Evolutionary conservation across 768 basidiomycete species (phyloP).

Genomic region (Auriscalpium vulgare): DNA sequence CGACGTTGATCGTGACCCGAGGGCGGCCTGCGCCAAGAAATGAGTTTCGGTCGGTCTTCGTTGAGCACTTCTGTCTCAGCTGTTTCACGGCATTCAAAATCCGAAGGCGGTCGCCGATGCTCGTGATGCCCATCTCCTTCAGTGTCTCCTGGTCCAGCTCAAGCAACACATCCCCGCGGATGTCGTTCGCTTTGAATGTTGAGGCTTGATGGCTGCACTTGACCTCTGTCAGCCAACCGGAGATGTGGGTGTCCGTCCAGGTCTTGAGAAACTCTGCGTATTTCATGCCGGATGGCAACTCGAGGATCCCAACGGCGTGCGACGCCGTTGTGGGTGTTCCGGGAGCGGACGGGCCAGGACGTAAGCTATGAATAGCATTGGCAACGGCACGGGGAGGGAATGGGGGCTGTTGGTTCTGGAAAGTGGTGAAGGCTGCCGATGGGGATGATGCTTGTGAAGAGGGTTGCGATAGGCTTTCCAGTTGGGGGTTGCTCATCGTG

Average conservation of each 20-base stretch:
- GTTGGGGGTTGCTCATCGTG: slow-evolving; percentile 19
- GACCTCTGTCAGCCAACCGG: slow-evolving; percentile 71
- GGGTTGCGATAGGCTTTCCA: slow-evolving; percentile 31
- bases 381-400: slow-evolving; percentile 32
- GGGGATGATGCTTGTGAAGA: slow-evolving; percentile 28
- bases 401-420: slow-evolving; percentile 24
- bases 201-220: slow-evolving; percentile 62
- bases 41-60: slow-evolving; percentile 7
- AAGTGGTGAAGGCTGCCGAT: slow-evolving; percentile 28
- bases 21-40: neutral
- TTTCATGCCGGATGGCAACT: slow-evolving; percentile 50
- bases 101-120: slow-evolving; percentile 87
- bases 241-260: slow-evolving; percentile 69
- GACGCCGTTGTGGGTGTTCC: slow-evolving; percentile 30
- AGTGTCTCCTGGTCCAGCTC: slow-evolving; percentile 84
- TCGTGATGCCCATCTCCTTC: slow-evolving; percentile 84
- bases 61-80: slow-evolving; percentile 52
- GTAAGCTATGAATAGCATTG: slow-evolving; percentile 26
- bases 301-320: slow-evolving; percentile 28
- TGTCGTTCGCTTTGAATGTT: slow-evolving; percentile 79
- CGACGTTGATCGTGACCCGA: slow-evolving; percentile 4
- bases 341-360: slow-evolving; percentile 36
- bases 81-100: slow-evolving; percentile 80
- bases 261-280: slow-evolving; percentile 57
- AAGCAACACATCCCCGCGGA: slow-evolving; percentile 83